Percentiles rank a stretch among this genome's conserved stretches.
Evolutionary conservation across 1,284 basidiomycete species (phyloP).

Genomic region (Austroboletus niveus): DNA sequence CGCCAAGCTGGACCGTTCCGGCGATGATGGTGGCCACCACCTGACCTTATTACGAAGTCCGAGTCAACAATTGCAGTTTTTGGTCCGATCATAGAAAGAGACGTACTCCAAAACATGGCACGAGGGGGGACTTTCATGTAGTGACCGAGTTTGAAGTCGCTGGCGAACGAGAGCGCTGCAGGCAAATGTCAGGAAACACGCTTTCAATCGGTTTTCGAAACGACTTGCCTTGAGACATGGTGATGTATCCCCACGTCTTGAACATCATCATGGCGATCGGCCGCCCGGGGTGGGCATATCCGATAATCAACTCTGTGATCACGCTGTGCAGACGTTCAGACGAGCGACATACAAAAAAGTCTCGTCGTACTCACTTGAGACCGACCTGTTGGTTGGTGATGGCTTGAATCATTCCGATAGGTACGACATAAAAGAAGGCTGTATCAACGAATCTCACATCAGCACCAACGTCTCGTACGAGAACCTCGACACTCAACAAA

Average conservation of each 20-base stretch:
- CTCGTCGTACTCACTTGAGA: constrained; percentile 33
- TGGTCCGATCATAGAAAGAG: no score
- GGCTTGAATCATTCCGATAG: constrained; percentile 42
- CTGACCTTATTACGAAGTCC: constrained; percentile 26
- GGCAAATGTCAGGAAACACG: constrained; percentile 1
- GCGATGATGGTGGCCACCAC: constrained; percentile 43
- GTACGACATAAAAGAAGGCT: constrained; percentile 52
- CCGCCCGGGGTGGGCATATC: constrained; percentile 43
- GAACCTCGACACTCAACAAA: constrained; percentile 20
- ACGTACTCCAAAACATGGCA: constrained; percentile 39
- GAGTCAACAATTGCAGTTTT: no score
- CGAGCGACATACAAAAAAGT: no score
- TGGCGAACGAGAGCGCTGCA: constrained; percentile 37
- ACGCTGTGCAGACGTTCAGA: constrained; percentile 22
- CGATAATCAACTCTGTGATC: constrained; percentile 48
- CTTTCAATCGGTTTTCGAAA: no score
- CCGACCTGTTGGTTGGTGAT: constrained; percentile 49
- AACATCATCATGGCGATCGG: constrained; percentile 50
- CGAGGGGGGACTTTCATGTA: constrained; percentile 57
- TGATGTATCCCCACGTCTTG: constrained; percentile 42
- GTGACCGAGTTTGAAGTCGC: constrained; percentile 49
- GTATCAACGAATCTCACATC: neutral
- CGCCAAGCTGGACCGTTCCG: constrained; percentile 40
- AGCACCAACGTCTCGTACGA: neutral
- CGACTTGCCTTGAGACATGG: constrained; percentile 34